Percentiles rank a stretch among this genome's conserved stretches.
These are phyloP conservation scores for Chaetomium fimeti DNA, from an alignment of 495 filamentous ascomycete genomes.

Conservation along the genomic window DNA sequence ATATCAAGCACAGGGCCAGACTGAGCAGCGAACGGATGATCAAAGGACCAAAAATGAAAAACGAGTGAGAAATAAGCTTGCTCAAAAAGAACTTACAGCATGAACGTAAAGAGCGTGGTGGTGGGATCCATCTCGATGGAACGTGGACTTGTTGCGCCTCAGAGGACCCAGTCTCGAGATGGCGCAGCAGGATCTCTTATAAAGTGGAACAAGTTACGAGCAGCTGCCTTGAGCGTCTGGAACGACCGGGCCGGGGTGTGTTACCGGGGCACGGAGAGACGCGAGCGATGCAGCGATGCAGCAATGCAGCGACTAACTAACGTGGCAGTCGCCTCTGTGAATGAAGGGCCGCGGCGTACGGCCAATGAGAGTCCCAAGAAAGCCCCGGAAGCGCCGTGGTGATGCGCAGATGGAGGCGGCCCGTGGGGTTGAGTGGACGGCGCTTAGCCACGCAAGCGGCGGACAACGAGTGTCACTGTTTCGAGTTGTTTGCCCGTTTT, in stretches of 20 bases:
- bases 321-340: slow-evolving; percentile 18
- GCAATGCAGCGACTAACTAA: slow-evolving; percentile 3
- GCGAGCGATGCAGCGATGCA: background rate
- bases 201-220: slow-evolving; percentile 20
- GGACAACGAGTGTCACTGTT: slow-evolving; percentile 28
- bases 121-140: slow-evolving; percentile 56
- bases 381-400: slow-evolving; percentile 40
- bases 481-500: slow-evolving; percentile 23
- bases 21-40: slow-evolving; percentile 23
- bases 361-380: slow-evolving; percentile 34
- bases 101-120: slow-evolving; percentile 74
- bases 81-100: slow-evolving; percentile 59
- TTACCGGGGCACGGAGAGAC: background rate
- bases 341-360: slow-evolving; percentile 25
- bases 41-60: slow-evolving; percentile 30
- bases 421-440: slow-evolving; percentile 32
- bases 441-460: slow-evolving; percentile 37
- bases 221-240: slow-evolving; percentile 9
- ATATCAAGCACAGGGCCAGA: slow-evolving; percentile 26
- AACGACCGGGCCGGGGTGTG: slow-evolving; percentile 5
- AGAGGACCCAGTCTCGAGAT: slow-evolving; percentile 4
- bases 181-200: slow-evolving; percentile 27
- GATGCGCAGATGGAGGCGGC: slow-evolving; percentile 19
- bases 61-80: slow-evolving; percentile 44
- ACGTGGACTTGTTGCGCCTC: slow-evolving; percentile 21